phyloP scores from a whole-genome alignment of 805 yeast species.

The Kluyveromyces dobzhanskii region DNA sequence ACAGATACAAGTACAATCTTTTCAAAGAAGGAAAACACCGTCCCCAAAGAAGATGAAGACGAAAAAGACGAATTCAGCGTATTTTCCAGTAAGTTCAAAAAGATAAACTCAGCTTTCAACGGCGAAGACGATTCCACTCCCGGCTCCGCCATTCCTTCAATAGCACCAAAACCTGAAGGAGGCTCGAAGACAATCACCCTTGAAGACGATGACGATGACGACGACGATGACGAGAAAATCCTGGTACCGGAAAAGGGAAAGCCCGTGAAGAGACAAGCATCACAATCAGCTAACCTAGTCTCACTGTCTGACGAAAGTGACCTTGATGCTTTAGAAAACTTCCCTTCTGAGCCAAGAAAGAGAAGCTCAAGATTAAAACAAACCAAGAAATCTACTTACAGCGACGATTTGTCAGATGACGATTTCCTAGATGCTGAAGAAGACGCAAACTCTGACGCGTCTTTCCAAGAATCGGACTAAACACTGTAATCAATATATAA shows the following conservation, averaged over 20 bases:
- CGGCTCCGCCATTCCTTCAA: not conserved
- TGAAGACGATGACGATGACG: not conserved
- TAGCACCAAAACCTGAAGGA: not conserved
- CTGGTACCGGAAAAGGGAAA: not conserved
- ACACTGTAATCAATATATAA: too few relatives aligned
- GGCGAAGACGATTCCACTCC: not conserved
- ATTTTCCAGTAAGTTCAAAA: constrained; percentile 26
- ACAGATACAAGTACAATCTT: constrained; percentile 3
- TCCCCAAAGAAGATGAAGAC: constrained; percentile 8
- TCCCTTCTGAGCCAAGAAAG: constrained; percentile 6
- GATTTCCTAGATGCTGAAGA: constrained; percentile 22
- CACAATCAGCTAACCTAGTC: constrained; percentile 5
- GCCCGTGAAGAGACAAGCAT: not conserved
- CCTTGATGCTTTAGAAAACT: constrained; percentile 3
- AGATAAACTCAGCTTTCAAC: constrained; percentile 23
- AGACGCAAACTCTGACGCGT: constrained; percentile 14
- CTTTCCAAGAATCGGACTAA: constrained; percentile 8
- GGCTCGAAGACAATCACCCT: not conserved
- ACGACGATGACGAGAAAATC: constrained; percentile 2
- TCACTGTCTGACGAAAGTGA: constrained; percentile 21
- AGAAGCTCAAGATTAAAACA: constrained; percentile 17
- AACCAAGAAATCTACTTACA: constrained; percentile 12
- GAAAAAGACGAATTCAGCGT: constrained; percentile 14
- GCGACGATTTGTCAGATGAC: constrained; percentile 22
- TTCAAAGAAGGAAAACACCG: constrained; percentile 2